Evolutionary conservation across 768 basidiomycete genomes (phyloP), one percentile per base, ranked within the genome.

Genomic region (Dacryopinax primogenitus): DNA sequence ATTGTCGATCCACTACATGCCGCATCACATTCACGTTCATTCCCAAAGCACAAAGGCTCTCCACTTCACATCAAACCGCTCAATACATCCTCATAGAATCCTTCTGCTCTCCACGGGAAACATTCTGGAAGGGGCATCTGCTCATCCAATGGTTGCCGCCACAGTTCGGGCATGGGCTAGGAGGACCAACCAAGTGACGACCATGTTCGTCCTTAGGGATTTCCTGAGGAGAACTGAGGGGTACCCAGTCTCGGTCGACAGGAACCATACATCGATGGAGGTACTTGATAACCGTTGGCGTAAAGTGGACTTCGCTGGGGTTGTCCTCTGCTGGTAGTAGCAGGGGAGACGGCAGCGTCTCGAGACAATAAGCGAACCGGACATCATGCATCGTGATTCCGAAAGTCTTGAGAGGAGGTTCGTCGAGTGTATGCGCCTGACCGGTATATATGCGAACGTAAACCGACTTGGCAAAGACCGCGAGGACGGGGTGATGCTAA

Each of bases 401-500:
- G 4, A 9, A 30, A 15, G 51, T 30, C 18, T 58, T 58, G 9
- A 28, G 51, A 13, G 51, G 51, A 11, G 51, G 51, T 23, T 26
- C 30, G 51, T 58, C 51, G 51, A 58, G 32, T 11, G 11, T 28
- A 2, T 28, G 51, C 26, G 51, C 51, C 9, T 32, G 23, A 30
- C 32, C 26, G 4, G 51, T 58, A 30, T 58, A 30, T 9, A 32
- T 4, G 13, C 51, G 51, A 23, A 61, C 37, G 36, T 41, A 16
- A 1, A 39, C 45, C 21, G 47, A 58, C 34, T 35, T 32, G 13
- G 28, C 51, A 35, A 65, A 33, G 23, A 61, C 16, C 23, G 61
- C 32, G 12, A 63, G 16, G 15, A 58, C 23, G n/a, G 37, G 65
- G 30, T 23, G 18, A 64, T 68, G 65, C 67, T 65, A 61, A 15